Base-by-base conservation (phyloP, 768 basidiomycete genomes). In the Naganishia vaughanmartiniae region DNA sequence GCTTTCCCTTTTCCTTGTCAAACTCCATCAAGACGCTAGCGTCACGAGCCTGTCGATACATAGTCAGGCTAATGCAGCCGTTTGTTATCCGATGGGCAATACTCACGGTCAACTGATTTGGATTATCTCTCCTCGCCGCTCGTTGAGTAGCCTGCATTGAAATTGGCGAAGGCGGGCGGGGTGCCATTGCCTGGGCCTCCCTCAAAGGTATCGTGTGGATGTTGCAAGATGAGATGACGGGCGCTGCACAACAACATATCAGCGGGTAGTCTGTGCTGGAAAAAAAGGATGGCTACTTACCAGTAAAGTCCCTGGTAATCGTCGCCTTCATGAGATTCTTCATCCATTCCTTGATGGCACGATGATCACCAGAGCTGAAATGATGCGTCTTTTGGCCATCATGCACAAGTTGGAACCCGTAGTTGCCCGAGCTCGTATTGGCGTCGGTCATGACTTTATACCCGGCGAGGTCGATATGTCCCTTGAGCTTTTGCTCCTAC, bases 251-350 rank as follows among this genome's bases (percentile, higher is more conserved):
- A 82, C n/a, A 76, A 54, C 65, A 69, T 58, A 63, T 54, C 31
- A 67, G 54, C 0, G 0, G 24, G 45, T 73, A 36, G 54, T 71
- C 28, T 54, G 19, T 33, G 30, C 5, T 24, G 51, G 54, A 42
- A 30, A 21, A 0, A 21, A 15, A 0, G 21, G 2, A 21, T 36
- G 28, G 46, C 10, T 42, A 84, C 89, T 46, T 76, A 94, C 93
- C 90, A 11, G 89, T 86, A 78, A 94, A 97, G 79, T 98, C 96
- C 68, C 96, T 84, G 11, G 87, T 89, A 74, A 99, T 99, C 15
- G 95, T 97, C 2, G 95, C 92, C 80, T 98, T 99, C 92, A 98
- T 97, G 74, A 99, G 87, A 10, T 94, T 92, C 83, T 98, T 99
- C 96, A 98, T 98, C 95, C 96, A 98, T 74, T 92, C 92, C n/a